phyloP scores from a whole-genome alignment of 129 eudicot species.

The Chrysanthemum makinoi region DNA sequence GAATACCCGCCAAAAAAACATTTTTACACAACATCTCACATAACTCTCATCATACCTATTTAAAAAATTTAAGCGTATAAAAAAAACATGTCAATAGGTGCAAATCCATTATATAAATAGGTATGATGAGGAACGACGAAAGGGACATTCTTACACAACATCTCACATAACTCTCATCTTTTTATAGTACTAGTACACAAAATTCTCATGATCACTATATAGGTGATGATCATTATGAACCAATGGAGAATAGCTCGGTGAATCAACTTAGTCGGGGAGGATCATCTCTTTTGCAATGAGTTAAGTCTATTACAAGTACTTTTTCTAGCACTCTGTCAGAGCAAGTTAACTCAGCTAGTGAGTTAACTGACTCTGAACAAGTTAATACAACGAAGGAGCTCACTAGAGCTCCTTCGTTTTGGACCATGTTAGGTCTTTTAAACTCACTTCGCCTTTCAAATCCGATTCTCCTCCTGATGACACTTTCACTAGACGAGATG shows the following conservation, averaged over 20 bases:
- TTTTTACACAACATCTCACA: too few species aligned
- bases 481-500: neutral
- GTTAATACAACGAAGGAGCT: conserved; percentile 7
- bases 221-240: too few species aligned
- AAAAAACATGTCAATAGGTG: too few species aligned
- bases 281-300: conserved; percentile 23
- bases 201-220: too few species aligned
- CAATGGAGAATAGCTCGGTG: too few species aligned
- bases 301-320: conserved; percentile 35
- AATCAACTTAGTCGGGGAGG: too few species aligned
- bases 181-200: conserved; percentile 3
- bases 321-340: neutral
- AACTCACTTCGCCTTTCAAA: conserved; percentile 20
- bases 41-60: too few species aligned
- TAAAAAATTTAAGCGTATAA: too few species aligned
- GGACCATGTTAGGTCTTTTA: conserved; percentile 43
- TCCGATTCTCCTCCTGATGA: conserved; percentile 5
- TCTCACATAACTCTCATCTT: conserved; percentile 15
- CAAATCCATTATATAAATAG: too few species aligned
- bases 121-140: too few species aligned
- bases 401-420: conserved; percentile 23
- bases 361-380: neutral
- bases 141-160: too few species aligned
- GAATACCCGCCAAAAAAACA: too few species aligned
- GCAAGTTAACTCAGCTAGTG: neutral